Percentiles rank a stretch among this genome's conserved stretches.
phyloP scores from a whole-genome alignment of 192 early-diverging fungal species.

The Coemansia sp. region DNA sequence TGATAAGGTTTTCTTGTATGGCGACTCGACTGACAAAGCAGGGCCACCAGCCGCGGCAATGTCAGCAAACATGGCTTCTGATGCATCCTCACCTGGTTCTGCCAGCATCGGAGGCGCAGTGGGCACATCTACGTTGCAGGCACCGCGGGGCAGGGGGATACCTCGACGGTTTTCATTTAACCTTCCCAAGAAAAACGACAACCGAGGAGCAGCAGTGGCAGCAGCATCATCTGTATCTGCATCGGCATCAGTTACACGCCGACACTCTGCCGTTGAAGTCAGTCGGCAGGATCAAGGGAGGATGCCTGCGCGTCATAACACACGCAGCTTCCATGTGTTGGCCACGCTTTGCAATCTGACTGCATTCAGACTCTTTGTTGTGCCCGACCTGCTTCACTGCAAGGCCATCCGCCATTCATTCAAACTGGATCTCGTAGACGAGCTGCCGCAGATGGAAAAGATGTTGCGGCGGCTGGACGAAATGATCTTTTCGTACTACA shows the following conservation, averaged over 20 bases:
- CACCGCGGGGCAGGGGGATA: conserved; percentile 32
- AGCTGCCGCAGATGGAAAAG: conserved; percentile 69
- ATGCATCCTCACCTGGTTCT: background rate
- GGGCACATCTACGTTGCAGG: conserved; percentile 52
- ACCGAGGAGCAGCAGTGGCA: background rate
- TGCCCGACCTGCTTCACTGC: conserved; percentile 74
- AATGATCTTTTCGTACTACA: conserved; percentile 84
- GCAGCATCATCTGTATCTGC: too few species aligned
- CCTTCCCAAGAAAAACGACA: conserved; percentile 22
- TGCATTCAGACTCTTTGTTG: conserved; percentile 66
- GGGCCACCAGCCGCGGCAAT: background rate
- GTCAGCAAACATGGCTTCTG: background rate
- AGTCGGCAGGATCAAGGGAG: conserved; percentile 16
- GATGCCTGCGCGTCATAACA: conserved; percentile 13
- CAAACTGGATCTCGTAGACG: conserved; percentile 54
- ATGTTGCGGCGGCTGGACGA: conserved; percentile 75
- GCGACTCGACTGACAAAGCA: background rate
- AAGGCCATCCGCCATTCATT: conserved; percentile 67
- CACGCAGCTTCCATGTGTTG: conserved; percentile 57
- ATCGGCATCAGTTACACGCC: conserved; percentile 10
- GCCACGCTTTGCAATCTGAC: conserved; percentile 83
- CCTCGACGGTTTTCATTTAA: conserved; percentile 41
- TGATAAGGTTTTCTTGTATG: background rate
- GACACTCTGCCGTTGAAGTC: conserved; percentile 26
- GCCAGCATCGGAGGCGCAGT: background rate